Evolutionary conservation across 805 yeast species (phyloP), one percentile per base, ranked within the genome.

Genomic region (Huiozyma sinensis): DNA sequence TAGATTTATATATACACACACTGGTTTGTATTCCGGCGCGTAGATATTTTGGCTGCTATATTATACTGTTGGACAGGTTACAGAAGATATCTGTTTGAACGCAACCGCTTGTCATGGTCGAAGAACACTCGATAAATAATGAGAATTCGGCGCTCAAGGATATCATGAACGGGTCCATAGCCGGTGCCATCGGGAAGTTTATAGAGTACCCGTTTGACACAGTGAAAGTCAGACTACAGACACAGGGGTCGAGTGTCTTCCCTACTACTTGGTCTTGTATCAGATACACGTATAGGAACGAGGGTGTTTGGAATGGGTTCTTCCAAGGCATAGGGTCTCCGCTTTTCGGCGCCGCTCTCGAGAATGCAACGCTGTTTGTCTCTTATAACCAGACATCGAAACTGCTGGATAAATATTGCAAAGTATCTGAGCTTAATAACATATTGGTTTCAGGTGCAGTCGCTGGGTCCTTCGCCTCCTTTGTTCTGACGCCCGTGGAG

Each of bases 151-250:
- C 68, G 6, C 42, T 64, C 27, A 56, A 56, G 32, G 70, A 67
- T 43, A 58, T 67, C 11, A 39, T 63, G 6, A 61, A 56, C 49
- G 71, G 71, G 10, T 68, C 70, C 6, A 58, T 67, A 7, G 70
- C 96, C 0, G 97, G 97, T 11, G 81, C 86, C 44, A 62, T 78
- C 4, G 96, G 95, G 1, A 90, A 89, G 59, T 53, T 83, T 30
- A 75, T 89, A 10, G 97, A 89, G 61, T 89, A 80, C 55, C 97
- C 97, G 0, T 87, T 89, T 52, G 97, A 89, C 56, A 90, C 97
- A 0, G 73, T 88, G 38, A 89, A 89, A 63, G 97, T 89, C 3
- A 71, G 96, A 46, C 69, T 90, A 30, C 90, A 83, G 57, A 76
- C 87, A 1, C 92, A 85, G 56, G 81, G 88, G 6, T 72, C 75